A percentile compares a stretch with the other conserved stretches of the same genome.
phyloP scores from a whole-genome alignment of 1,284 basidiomycete species.

The Butyriboletus appendiculatus region DNA sequence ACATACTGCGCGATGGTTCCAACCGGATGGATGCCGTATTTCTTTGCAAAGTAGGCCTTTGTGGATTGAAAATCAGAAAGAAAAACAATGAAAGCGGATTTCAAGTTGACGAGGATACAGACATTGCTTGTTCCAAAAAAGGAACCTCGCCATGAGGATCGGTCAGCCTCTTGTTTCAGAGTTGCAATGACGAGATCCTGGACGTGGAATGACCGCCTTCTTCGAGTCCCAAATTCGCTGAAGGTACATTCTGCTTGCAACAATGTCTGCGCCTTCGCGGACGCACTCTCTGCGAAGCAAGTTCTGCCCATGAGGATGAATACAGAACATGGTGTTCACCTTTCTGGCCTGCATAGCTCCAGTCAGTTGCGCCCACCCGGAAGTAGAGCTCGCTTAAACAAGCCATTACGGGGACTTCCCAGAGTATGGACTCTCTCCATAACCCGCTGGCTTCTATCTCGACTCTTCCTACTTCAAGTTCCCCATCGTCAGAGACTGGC shows the following conservation, averaged over 20 bases:
- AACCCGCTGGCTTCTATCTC: slow-evolving; percentile 75
- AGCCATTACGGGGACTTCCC: slow-evolving; percentile 96
- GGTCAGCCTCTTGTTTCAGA: slow-evolving; percentile 64
- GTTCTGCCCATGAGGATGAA: slow-evolving; percentile 1
- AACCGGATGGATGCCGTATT: slow-evolving; percentile 66
- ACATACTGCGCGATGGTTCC: slow-evolving; percentile 90
- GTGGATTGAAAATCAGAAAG: not conserved
- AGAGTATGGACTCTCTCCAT: slow-evolving; percentile 92
- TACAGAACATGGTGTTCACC: slow-evolving; percentile 42
- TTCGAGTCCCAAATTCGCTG: slow-evolving; percentile 93
- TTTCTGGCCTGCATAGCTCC: slow-evolving; percentile 82
- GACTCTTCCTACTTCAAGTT: slow-evolving; percentile 58
- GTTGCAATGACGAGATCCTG: slow-evolving; percentile 82
- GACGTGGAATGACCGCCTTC: slow-evolving; percentile 77
- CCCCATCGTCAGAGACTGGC: slow-evolving; percentile 48
- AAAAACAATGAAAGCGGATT: not conserved
- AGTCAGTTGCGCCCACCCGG: slow-evolving; percentile 70
- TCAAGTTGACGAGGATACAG: slow-evolving; percentile 14
- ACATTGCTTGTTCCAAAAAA: slow-evolving; percentile 91
- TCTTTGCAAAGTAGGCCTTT: slow-evolving; percentile 80
- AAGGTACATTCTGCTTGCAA: slow-evolving; percentile 74
- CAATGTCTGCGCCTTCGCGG: slow-evolving; percentile 68
- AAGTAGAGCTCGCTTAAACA: slow-evolving; percentile 83
- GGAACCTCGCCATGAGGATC: slow-evolving; percentile 53
- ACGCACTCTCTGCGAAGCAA: slow-evolving; percentile 54